Percentiles rank a stretch among this genome's conserved stretches.
These are phyloP conservation scores for Potentilla sterilis DNA, from an alignment of 306 rosid species.

Conservation along the genomic window DNA sequence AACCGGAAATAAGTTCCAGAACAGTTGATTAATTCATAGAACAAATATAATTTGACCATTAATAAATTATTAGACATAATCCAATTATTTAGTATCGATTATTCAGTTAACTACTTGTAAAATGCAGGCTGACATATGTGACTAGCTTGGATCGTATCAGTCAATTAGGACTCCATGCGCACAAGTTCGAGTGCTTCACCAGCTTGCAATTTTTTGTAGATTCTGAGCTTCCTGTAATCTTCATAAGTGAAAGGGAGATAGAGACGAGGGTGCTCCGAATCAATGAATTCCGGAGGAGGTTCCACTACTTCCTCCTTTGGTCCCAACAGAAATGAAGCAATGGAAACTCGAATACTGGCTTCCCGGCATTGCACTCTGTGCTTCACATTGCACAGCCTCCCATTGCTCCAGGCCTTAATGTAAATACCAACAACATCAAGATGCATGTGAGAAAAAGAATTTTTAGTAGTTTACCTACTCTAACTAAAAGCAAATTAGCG, in stretches of 20 bases:
- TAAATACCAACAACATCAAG: neutral
- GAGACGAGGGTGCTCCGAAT: slow-evolving; percentile 37
- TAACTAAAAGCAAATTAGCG: neutral
- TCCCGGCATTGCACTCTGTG: slow-evolving; percentile 59
- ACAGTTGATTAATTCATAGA: no score
- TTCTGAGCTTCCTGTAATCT: slow-evolving; percentile 40
- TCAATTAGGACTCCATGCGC: slow-evolving; percentile 1
- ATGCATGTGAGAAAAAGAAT: neutral
- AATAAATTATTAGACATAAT: no score
- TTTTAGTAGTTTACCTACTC: neutral
- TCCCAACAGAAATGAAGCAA: slow-evolving; percentile 49
- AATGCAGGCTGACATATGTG: neutral
- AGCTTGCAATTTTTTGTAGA: slow-evolving; percentile 23
- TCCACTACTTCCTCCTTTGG: slow-evolving; percentile 44
- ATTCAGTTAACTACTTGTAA: neutral
- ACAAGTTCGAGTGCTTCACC: slow-evolving; percentile 57
- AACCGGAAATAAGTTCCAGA: no score
- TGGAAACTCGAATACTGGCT: slow-evolving; percentile 37
- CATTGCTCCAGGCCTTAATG: slow-evolving; percentile 59
- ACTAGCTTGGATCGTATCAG: neutral
- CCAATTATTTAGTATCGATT: neutral
- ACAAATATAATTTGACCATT: no score
- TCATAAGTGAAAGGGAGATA: slow-evolving; percentile 42
- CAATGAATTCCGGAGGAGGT: slow-evolving; percentile 42
- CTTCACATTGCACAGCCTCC: slow-evolving; percentile 49